Conservation (phyloP, 495 filamentous ascomycete species). For the Talaromyces thailandensis region DNA sequence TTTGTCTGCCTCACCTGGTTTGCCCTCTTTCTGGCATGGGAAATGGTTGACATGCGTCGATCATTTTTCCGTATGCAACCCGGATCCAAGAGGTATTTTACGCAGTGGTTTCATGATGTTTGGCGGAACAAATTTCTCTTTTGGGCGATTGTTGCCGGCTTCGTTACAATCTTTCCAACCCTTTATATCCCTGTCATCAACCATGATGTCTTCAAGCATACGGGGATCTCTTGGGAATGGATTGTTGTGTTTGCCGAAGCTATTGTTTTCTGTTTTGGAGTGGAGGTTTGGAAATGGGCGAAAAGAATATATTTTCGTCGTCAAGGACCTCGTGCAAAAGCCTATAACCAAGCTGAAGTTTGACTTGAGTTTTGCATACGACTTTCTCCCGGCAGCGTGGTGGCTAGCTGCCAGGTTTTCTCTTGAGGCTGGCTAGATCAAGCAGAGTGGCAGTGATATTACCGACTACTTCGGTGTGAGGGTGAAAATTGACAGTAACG, state of each 20-base stretch:
- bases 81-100: conserved; percentile 38
- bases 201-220: conserved; percentile 59
- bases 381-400: too few species aligned
- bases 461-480: too few species aligned
- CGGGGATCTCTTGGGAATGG: conserved; percentile 68
- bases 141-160: conserved; percentile 57
- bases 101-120: conserved; percentile 51
- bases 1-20: conserved; percentile 71
- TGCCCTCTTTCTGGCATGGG: conserved; percentile 65
- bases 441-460: too few species aligned
- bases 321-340: conserved; percentile 5
- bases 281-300: conserved; percentile 59
- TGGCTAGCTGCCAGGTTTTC: too few species aligned
- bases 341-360: too few species aligned
- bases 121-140: conserved; percentile 69
- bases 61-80: conserved; percentile 62
- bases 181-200: conserved; percentile 68
- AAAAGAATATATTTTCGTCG: conserved; percentile 48
- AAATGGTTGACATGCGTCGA: conserved; percentile 59
- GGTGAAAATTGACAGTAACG: too few species aligned
- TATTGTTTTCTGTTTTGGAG: conserved; percentile 51
- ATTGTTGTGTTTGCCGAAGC: conserved; percentile 50
- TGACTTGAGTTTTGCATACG: too few species aligned
- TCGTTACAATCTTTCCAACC: conserved; percentile 62
- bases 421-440: too few species aligned